Evolutionary conservation across 2,329 filamentous ascomycete species (phyloP), one percentile per base, ranked within the genome.

Genomic region (Cladosporium sp.): DNA sequence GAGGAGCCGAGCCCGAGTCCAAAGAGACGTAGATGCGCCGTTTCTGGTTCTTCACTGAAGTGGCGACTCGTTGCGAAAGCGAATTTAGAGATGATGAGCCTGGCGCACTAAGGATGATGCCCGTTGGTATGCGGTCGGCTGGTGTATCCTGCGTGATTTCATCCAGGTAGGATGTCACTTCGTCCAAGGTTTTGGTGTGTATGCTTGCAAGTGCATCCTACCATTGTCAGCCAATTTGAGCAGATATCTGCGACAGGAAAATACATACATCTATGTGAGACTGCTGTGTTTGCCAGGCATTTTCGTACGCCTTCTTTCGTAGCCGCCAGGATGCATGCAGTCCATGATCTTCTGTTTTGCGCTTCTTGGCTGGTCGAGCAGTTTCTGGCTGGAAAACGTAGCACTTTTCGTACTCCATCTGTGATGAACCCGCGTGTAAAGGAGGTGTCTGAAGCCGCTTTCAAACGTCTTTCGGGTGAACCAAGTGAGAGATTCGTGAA

Each of bases 41-140:
- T 73, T 65, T 64, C 65, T 68, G 57, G 67, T 65, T 80, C 78
- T 32, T 72, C 74, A 64, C 56, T 73, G 68, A 14, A 86, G 84
- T 13, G 93, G 79, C 75, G 92, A 65, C 54, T 14, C 54, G 89
- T 65, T 87, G 82, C 70, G 93, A 93, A n/a, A 93, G 82, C 14
- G 90, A 81, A 49, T 88, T 86, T 75, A 93, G 90, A 1, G 89
- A 90, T 39, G 90, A 88, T 70, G 93, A 89, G 69, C 91, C 92
- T 8, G 91, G 90, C 0, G 91, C 92, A 10, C 90, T 91, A 66
- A 92, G 85, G 70, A 94, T 87, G 70, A 94, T 66, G 8, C 67
- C 71, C 26, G 70, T 68, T 0, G 68, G 70, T 2, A 73, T 70
- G 11, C 58, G 66, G 8, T 60, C 39, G 3, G 25, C 39, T 8